Conservation (phyloP, 495 filamentous ascomycete species). For the Achaetomiella virescens region DNA sequence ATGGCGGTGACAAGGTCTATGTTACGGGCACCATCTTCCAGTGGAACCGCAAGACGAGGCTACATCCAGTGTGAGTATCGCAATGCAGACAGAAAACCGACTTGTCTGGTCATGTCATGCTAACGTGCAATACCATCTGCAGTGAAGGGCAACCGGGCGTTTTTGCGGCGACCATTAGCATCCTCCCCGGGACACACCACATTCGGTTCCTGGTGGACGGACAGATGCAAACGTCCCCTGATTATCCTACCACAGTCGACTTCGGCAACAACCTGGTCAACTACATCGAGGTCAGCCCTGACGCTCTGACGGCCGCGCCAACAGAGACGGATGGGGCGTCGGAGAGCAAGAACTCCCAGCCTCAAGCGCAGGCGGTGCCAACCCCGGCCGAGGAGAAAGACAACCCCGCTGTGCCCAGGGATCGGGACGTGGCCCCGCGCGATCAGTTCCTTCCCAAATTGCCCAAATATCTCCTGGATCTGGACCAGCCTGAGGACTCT, state of each 20-base stretch:
- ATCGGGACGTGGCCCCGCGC: conserved; percentile 37
- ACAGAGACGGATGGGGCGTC: conserved; percentile 11
- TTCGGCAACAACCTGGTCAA: conserved; percentile 95
- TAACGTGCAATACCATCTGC: conserved; percentile 15
- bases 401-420: conserved; percentile 35
- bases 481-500: conserved; percentile 76
- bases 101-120: neutral
- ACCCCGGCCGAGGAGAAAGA: conserved; percentile 33
- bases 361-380: conserved; percentile 28
- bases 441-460: conserved; percentile 57
- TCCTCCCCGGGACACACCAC: conserved; percentile 91
- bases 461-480: conserved; percentile 77
- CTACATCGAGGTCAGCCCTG: conserved; percentile 87
- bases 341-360: conserved; percentile 23
- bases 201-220: conserved; percentile 93
- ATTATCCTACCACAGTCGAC: conserved; percentile 90
- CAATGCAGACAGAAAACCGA: neutral
- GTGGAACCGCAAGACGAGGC: conserved; percentile 85
- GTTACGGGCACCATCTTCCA: conserved; percentile 94
- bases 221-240: conserved; percentile 79
- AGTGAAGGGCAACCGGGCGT: conserved; percentile 50
- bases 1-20: conserved; percentile 78
- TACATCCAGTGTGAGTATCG: conserved; percentile 71
- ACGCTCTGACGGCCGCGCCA: conserved; percentile 43
- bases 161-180: conserved; percentile 67